Evolutionary conservation across 805 yeast species (phyloP).

Genomic region (Cyberlindnera nakhonratchasimensis): DNA sequence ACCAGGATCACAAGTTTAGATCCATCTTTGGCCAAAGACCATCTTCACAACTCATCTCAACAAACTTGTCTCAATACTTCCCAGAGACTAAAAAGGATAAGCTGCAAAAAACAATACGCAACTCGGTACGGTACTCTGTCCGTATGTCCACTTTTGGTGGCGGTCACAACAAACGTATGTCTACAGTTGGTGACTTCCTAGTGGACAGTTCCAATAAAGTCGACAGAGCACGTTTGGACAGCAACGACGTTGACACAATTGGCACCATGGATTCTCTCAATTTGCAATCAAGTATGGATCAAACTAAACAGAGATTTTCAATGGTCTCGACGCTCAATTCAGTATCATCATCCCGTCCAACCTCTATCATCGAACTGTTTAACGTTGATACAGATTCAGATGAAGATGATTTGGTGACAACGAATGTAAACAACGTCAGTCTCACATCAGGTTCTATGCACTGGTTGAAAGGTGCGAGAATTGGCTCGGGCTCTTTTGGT

Average conservation of each 20-base stretch:
- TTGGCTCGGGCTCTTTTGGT: constrained; percentile 95
- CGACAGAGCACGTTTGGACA: constrained; percentile 49
- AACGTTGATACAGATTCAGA: constrained; percentile 25
- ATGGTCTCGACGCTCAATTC: constrained; percentile 24
- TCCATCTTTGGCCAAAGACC: constrained; percentile 83
- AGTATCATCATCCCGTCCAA: constrained; percentile 20
- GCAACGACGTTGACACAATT: constrained; percentile 29
- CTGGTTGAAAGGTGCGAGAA: constrained; percentile 91
- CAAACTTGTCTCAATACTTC: constrained; percentile 85
- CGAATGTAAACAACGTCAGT: constrained; percentile 11
- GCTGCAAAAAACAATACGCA: constrained; percentile 75
- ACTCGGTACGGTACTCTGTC: constrained; percentile 77
- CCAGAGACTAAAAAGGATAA: constrained; percentile 75
- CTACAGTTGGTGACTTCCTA: constrained; percentile 64
- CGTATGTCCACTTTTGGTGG: constrained; percentile 42
- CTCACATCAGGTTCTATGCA: constrained; percentile 57
- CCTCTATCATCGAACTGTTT: constrained; percentile 28
- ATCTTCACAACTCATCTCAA: constrained; percentile 85
- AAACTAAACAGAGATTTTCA: constrained; percentile 26
- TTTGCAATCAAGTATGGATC: constrained; percentile 31
- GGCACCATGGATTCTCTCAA: constrained; percentile 30
- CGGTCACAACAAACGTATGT: constrained; percentile 27
- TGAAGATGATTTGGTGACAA: constrained; percentile 3
- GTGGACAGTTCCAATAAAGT: constrained; percentile 54
- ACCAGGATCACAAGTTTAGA: constrained; percentile 29